These are phyloP conservation scores for Rhododendron mucronatum DNA, from an alignment of 148 eudicot species.

Conservation along the genomic window DNA sequence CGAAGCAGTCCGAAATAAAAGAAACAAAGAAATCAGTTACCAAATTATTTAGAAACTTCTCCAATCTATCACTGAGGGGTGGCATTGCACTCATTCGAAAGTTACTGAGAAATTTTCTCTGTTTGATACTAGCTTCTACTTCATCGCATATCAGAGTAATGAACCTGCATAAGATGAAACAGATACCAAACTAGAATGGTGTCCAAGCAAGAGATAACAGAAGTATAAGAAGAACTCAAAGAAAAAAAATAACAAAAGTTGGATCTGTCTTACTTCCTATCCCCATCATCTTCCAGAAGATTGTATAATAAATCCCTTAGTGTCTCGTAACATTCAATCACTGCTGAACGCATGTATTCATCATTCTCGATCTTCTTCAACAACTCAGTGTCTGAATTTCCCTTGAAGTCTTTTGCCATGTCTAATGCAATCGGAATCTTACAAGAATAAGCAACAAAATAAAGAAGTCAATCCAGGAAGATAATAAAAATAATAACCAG, in stretches of 20 bases:
- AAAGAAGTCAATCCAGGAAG: constrained; percentile 12
- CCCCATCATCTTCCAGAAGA: constrained; percentile 53
- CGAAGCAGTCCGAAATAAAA: constrained; percentile 10
- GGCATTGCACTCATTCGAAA: constrained; percentile 79
- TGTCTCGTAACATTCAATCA: constrained; percentile 89
- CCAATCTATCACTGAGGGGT: constrained; percentile 75
- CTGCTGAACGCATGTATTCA: constrained; percentile 80
- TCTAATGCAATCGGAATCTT: constrained; percentile 98
- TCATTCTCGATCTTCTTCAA: constrained; percentile 77
- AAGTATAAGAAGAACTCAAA: background rate
- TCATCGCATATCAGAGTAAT: constrained; percentile 49
- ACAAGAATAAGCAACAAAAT: constrained; percentile 4
- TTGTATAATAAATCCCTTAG: constrained; percentile 50
- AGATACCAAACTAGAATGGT: constrained; percentile 7
- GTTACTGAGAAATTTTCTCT: constrained; percentile 48
- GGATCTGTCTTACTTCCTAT: constrained; percentile 47
- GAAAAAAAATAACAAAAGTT: background rate
- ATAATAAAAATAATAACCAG: background rate
- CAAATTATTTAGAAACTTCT: constrained; percentile 73
- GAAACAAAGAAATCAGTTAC: constrained; percentile 31
- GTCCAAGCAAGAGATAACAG: background rate
- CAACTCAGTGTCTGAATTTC: constrained; percentile 69
- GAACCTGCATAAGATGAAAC: constrained; percentile 40
- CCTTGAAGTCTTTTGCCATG: constrained; percentile 96
- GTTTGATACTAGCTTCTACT: constrained; percentile 50